These are phyloP conservation scores for Zopfia rhizophila DNA, from an alignment of 2,329 filamentous ascomycete genomes.

Conservation along the genomic window DNA sequence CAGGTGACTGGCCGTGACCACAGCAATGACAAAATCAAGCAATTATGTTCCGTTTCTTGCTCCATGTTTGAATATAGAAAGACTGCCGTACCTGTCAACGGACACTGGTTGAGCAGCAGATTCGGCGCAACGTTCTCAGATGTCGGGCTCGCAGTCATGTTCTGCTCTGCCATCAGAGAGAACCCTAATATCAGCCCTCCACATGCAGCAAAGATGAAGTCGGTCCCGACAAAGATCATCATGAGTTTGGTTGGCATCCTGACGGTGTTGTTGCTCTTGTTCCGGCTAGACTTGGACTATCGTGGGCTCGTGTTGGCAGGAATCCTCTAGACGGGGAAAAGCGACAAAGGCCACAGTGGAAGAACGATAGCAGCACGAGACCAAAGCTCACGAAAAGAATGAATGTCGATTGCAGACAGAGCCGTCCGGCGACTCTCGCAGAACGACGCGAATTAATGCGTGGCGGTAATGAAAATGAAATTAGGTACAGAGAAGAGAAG, in stretches of 20 bases:
- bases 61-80: not conserved
- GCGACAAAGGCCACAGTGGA: slow-evolving; percentile 2
- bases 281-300: slow-evolving; percentile 19
- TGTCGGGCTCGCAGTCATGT: slow-evolving; percentile 55
- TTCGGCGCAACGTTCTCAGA: slow-evolving; percentile 62
- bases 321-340: too few relatives aligned
- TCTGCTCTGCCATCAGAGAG: slow-evolving; percentile 61
- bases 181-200: slow-evolving; percentile 64
- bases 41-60: slow-evolving; percentile 10
- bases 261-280: slow-evolving; percentile 31
- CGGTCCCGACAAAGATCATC: slow-evolving; percentile 61
- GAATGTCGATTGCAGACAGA: slow-evolving; percentile 45
- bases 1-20: slow-evolving; percentile 32
- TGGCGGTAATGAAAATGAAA: slow-evolving; percentile 33
- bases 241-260: slow-evolving; percentile 64
- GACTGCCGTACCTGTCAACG: slow-evolving; percentile 61
- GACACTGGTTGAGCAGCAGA: slow-evolving; percentile 63
- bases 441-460: slow-evolving; percentile 39
- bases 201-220: slow-evolving; percentile 63
- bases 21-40: slow-evolving; percentile 35
- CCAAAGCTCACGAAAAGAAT: slow-evolving; percentile 39
- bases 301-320: slow-evolving; percentile 6
- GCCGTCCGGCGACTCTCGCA: slow-evolving; percentile 52
- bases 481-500: slow-evolving; percentile 45
- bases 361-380: slow-evolving; percentile 1